Percentiles rank a stretch among this genome's conserved stretches.
phyloP scores from a whole-genome alignment of 2,329 filamentous ascomycete species.

The Pleomassaria siparia region DNA sequence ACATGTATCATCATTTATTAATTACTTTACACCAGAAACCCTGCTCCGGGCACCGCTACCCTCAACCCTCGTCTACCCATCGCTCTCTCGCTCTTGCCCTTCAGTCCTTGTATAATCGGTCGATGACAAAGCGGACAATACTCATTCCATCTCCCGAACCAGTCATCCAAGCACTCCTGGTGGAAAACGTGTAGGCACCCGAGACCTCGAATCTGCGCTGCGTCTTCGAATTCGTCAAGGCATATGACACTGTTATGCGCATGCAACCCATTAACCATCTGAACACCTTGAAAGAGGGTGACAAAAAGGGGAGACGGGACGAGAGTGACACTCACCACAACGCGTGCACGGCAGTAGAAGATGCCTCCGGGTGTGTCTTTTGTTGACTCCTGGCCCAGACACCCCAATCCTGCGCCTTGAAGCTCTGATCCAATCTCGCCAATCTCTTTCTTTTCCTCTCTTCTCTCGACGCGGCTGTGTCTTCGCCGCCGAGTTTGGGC shows the following conservation, averaged over 20 bases:
- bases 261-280: constrained; percentile 1
- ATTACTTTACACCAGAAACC: constrained; percentile 31
- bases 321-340: constrained; percentile 23
- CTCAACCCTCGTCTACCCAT: constrained; percentile 7
- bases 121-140: constrained; percentile 43
- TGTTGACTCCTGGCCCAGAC: constrained; percentile 34
- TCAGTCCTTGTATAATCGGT: constrained; percentile 35
- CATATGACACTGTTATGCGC: constrained; percentile 45
- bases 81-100: constrained; percentile 10
- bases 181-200: constrained; percentile 42
- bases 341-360: constrained; percentile 18
- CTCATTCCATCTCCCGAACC: constrained; percentile 41
- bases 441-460: constrained; percentile 30
- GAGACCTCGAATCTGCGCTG: constrained; percentile 37
- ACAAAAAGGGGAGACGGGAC: background rate
- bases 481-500: constrained; percentile 15
- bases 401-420: constrained; percentile 36
- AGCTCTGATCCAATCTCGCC: constrained; percentile 29
- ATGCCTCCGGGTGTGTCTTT: constrained; percentile 17
- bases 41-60: constrained; percentile 17
- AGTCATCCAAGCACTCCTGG: constrained; percentile 40
- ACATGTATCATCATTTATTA: too few species aligned
- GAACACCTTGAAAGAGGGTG: background rate
- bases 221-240: constrained; percentile 36
- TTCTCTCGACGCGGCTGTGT: constrained; percentile 18